A percentile compares a stretch with the other conserved stretches of the same genome.
Evolutionary conservation across 2,329 filamentous ascomycete genomes (phyloP).

Genomic region (Apiospora malaysiana): DNA sequence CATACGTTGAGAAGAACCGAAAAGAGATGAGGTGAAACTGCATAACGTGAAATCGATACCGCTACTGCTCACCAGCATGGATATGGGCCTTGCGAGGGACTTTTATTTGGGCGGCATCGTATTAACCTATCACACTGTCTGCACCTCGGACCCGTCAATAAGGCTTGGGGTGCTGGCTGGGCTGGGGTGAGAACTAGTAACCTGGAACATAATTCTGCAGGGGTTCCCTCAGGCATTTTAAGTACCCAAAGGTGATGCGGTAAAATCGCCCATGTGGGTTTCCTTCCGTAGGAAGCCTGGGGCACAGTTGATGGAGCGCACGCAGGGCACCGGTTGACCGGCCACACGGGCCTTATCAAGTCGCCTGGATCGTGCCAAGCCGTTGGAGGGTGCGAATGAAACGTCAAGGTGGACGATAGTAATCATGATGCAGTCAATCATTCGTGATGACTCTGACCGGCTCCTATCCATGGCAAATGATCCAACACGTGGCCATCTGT

Average conservation of each 20-base stretch:
- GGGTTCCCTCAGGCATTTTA: background rate
- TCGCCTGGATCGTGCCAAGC: constrained; percentile 14
- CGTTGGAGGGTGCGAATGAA: constrained; percentile 8
- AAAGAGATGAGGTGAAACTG: background rate
- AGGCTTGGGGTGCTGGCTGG: background rate
- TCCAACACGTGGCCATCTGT: constrained; percentile 12
- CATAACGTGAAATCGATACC: background rate
- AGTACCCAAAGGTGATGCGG: background rate
- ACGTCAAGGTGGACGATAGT: constrained; percentile 15
- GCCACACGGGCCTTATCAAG: constrained; percentile 21
- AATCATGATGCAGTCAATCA: constrained; percentile 12
- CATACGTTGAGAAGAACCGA: background rate
- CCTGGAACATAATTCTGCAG: background rate
- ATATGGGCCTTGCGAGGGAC: background rate
- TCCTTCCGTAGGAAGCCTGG: background rate
- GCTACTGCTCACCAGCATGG: background rate
- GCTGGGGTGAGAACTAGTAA: background rate
- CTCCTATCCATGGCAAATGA: constrained; percentile 5
- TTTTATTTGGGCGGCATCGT: background rate
- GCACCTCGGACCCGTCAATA: background rate
- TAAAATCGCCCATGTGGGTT: constrained; percentile 14
- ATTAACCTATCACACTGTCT: background rate
- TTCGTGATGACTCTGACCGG: constrained; percentile 14
- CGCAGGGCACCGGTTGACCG: constrained; percentile 4
- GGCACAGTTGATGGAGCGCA: background rate